Evolutionary conservation across 805 yeast genomes (phyloP).

Genomic region (Starmerella cellae): DNA sequence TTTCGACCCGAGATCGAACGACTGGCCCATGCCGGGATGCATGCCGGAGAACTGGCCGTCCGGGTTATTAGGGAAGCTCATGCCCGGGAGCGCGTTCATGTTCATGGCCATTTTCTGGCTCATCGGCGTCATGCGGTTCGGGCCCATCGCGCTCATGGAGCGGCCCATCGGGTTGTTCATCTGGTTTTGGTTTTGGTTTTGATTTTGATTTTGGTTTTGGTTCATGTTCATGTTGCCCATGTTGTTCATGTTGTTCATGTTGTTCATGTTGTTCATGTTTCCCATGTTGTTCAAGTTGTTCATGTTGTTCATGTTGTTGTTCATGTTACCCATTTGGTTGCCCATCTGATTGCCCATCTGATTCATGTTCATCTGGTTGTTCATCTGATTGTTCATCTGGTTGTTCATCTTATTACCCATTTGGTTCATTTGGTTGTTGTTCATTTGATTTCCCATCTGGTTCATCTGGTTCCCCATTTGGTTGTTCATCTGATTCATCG

Average conservation of each 20-base stretch:
- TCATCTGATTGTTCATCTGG: background rate
- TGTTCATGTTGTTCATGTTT: background rate
- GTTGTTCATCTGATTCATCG: background rate
- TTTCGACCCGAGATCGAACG: background rate
- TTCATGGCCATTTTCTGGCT: background rate
- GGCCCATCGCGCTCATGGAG: background rate
- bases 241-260: background rate
- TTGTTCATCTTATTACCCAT: background rate
- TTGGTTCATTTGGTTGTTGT: background rate
- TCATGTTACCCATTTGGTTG: background rate
- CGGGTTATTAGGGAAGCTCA: background rate
- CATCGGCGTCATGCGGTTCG: background rate
- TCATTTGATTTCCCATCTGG: background rate
- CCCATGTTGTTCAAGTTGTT: background rate
- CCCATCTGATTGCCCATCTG: background rate
- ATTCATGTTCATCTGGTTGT: background rate
- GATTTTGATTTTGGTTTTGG: background rate
- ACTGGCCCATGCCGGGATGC: background rate
- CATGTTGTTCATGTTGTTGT: background rate
- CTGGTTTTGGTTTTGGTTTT: too few species aligned
- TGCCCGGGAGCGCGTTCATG: background rate
- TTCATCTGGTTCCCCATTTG: background rate
- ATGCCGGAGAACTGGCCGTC: too few species aligned
- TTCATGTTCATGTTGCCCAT: background rate
- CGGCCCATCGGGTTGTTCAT: constrained; percentile 1